Evolutionary conservation across 441 rosid species (phyloP).

Genomic region (Brassica balearica): DNA sequence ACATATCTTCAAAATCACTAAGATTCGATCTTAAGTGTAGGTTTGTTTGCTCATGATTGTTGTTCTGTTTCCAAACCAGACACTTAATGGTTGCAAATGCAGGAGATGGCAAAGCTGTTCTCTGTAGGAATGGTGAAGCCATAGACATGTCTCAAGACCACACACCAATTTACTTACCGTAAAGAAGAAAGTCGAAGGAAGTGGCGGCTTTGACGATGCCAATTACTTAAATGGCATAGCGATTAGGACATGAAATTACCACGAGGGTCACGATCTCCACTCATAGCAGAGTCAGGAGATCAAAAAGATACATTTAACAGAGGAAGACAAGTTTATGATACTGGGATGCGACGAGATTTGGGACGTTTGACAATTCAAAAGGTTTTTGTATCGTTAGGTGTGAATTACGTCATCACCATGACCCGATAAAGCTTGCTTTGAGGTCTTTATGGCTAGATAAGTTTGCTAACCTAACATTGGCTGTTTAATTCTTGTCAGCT

Average conservation of each 20-base stretch:
- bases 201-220: constrained; percentile 59
- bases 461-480: too few species aligned
- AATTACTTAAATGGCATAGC: constrained; percentile 70
- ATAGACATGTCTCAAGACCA: too few species aligned
- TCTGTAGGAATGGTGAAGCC: too few species aligned
- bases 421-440: constrained; percentile 11
- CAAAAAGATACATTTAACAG: constrained; percentile 24
- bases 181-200: constrained; percentile 54
- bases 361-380: too few species aligned
- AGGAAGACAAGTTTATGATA: constrained; percentile 67
- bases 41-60: background rate
- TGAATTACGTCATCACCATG: constrained; percentile 64
- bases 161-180: too few species aligned
- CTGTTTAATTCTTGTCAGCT: too few species aligned
- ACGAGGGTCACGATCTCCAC: constrained; percentile 61
- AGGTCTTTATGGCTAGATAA: too few species aligned
- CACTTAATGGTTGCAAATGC: too few species aligned
- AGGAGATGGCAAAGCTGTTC: too few species aligned
- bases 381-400: constrained; percentile 52
- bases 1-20: background rate
- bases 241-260: constrained; percentile 80
- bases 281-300: constrained; percentile 48
- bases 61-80: too few species aligned
- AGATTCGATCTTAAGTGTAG: background rate
- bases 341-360: too few species aligned